A percentile compares a stretch with the other conserved stretches of the same genome.
Conservation (phyloP, 2,329 filamentous ascomycete genomes). For the Epichloe amarillans region DNA sequence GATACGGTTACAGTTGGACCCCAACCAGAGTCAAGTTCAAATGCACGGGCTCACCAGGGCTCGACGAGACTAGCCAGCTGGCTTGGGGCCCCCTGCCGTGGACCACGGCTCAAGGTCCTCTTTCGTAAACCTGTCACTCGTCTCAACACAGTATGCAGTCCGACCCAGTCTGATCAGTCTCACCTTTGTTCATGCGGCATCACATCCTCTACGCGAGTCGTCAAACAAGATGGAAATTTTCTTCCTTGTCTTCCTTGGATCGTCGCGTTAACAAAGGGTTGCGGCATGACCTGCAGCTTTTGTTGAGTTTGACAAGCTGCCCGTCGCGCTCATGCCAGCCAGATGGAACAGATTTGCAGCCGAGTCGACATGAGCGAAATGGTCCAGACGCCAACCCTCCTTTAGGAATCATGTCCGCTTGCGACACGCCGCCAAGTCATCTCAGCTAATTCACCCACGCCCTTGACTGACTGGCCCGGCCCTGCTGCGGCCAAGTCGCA, state of each 20-base stretch:
- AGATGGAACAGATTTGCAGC: not conserved
- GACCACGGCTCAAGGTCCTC: not conserved
- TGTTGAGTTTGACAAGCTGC: not conserved
- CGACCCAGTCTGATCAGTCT: not conserved
- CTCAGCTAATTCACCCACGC: not conserved
- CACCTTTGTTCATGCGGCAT: not conserved
- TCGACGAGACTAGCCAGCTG: not conserved
- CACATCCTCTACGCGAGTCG: not conserved
- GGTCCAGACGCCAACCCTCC: constrained; percentile 5
- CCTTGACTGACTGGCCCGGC: not conserved
- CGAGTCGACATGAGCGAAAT: not conserved
- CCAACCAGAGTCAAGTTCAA: not conserved
- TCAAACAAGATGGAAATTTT: constrained; percentile 1
- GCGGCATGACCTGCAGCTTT: not conserved
- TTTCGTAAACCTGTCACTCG: not conserved
- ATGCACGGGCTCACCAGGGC: not conserved
- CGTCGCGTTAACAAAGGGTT: not conserved
- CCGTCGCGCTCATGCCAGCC: not conserved
- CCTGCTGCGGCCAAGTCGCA: not conserved
- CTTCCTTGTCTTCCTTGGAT: not conserved
- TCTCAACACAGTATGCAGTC: not conserved
- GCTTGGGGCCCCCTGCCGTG: not conserved
- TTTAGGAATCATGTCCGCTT: constrained; percentile 12
- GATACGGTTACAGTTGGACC: not conserved
- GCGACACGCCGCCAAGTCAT: constrained; percentile 4